These are phyloP conservation scores for Cupressus sempervirens DNA, from an alignment of 75 land plant species.

Conservation along the genomic window DNA sequence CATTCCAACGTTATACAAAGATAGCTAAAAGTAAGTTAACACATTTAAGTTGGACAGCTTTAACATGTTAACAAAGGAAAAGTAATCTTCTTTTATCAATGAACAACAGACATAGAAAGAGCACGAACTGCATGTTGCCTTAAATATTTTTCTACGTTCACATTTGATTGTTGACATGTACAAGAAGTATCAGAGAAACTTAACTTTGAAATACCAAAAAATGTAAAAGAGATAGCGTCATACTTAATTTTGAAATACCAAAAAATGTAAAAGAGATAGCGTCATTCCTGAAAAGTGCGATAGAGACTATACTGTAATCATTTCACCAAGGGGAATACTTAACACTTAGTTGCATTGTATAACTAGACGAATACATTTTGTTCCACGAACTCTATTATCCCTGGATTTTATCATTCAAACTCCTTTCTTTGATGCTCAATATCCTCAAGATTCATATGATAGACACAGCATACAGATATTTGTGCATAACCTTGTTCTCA, in stretches of 20 bases:
- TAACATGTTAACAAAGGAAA: background rate
- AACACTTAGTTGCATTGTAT: background rate
- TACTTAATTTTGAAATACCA: background rate
- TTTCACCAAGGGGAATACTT: background rate
- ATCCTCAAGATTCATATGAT: background rate
- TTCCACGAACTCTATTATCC: background rate
- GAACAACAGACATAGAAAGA: background rate
- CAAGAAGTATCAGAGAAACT: background rate
- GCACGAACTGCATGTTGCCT: background rate
- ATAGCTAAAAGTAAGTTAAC: background rate
- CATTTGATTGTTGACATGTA: background rate
- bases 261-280: background rate
- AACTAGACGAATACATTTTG: background rate
- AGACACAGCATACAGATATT: background rate
- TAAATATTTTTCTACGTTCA: background rate
- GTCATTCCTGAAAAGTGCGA: background rate
- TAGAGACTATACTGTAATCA: background rate
- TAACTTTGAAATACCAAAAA: background rate
- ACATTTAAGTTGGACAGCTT: background rate
- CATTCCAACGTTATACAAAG: background rate
- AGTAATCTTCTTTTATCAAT: background rate
- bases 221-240: background rate
- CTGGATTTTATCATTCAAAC: background rate
- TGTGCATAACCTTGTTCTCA: background rate
- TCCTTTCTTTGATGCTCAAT: background rate